Conservation (phyloP, 2,329 filamentous ascomycete species). For the Venturia nashicola region DNA sequence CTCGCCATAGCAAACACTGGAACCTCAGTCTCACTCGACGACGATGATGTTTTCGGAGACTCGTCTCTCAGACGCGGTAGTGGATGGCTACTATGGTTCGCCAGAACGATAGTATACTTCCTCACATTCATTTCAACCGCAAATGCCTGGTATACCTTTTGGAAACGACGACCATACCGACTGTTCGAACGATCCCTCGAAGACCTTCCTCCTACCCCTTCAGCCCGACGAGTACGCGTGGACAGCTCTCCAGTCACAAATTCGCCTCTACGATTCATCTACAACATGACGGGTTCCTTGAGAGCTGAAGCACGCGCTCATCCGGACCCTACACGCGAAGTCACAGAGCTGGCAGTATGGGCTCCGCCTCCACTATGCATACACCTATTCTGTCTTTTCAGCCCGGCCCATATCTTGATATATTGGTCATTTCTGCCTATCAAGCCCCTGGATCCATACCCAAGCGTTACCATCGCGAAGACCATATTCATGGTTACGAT, state of each 20-base stretch:
- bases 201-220: conserved; percentile 62
- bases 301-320: conserved; percentile 75
- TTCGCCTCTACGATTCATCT: conserved; percentile 67
- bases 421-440: conserved; percentile 84
- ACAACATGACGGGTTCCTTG: conserved; percentile 48
- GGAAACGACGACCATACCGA: conserved; percentile 72
- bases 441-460: conserved; percentile 59
- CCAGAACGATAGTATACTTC: conserved; percentile 55
- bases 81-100: conserved; percentile 9
- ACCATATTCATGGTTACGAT: conserved; percentile 65
- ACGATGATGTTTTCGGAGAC: conserved; percentile 80
- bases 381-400: conserved; percentile 79
- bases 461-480: conserved; percentile 76
- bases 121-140: conserved; percentile 53
- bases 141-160: conserved; percentile 75
- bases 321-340: conserved; percentile 69
- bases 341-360: conserved; percentile 93
- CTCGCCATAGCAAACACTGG: conserved; percentile 69
- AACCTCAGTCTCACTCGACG: conserved; percentile 32
- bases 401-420: conserved; percentile 81
- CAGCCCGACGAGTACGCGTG: conserved; percentile 76
- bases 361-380: conserved; percentile 79
- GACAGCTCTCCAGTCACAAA: conserved; percentile 68
- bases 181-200: conserved; percentile 84
- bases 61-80: conserved; percentile 20